Evolutionary conservation across 805 yeast genomes (phyloP).

Genomic region (Pichia cephalocereana): DNA sequence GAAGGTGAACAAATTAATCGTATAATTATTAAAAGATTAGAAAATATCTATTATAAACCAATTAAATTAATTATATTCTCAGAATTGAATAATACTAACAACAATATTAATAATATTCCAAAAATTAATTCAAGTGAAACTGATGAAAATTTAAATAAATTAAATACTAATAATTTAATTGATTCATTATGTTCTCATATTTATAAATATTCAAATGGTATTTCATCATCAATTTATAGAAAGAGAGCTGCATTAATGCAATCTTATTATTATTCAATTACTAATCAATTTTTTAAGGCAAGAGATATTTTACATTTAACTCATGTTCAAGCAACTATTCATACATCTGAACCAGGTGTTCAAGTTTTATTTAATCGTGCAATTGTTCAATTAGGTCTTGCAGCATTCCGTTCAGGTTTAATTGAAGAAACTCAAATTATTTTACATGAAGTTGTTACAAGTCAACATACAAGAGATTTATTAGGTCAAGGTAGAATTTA

Average conservation of each 20-base stretch:
- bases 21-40: constrained; percentile 73
- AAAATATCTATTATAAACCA: constrained; percentile 90
- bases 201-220: constrained; percentile 33
- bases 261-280: constrained; percentile 86
- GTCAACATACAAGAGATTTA: constrained; percentile 81
- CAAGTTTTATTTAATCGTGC: constrained; percentile 95
- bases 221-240: constrained; percentile 58
- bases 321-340: constrained; percentile 74
- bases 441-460: constrained; percentile 78
- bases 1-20: constrained; percentile 59
- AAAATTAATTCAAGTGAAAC: constrained; percentile 14
- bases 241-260: constrained; percentile 78
- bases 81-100: constrained; percentile 41
- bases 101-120: constrained; percentile 17
- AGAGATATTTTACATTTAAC: constrained; percentile 83
- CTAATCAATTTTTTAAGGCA: constrained; percentile 74
- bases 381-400: constrained; percentile 87
- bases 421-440: constrained; percentile 81
- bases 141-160: constrained; percentile 21
- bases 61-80: constrained; percentile 55
- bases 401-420: constrained; percentile 88
- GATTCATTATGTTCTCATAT: constrained; percentile 57
- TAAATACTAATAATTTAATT: constrained; percentile 47
- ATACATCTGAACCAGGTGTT: constrained; percentile 72
- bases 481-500: constrained; percentile 68